These are phyloP conservation scores for Cyphellophora attinorum DNA, from an alignment of 2,329 filamentous ascomycete genomes.

Conservation along the genomic window DNA sequence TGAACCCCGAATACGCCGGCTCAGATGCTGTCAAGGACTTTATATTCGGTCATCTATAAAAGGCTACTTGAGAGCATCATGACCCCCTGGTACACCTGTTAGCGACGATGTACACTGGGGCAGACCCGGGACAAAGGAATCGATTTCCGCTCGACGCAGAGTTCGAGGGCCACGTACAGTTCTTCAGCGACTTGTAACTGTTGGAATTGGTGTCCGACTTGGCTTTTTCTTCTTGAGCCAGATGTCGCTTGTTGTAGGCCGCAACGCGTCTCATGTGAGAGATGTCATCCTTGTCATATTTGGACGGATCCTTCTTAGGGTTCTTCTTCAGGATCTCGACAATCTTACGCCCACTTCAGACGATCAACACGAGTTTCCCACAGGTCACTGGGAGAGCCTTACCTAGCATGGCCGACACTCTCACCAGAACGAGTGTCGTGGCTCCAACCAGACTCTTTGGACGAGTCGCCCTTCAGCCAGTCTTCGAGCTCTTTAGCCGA, in stretches of 20 bases:
- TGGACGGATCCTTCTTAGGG: constrained; percentile 44
- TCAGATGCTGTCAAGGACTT: constrained; percentile 90
- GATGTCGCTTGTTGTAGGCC: constrained; percentile 56
- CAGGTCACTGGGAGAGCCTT: too few relatives aligned
- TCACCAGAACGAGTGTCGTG: constrained; percentile 51
- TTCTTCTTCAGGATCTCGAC: constrained; percentile 55
- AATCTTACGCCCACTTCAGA: constrained; percentile 49
- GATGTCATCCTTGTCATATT: constrained; percentile 49
- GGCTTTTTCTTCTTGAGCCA: constrained; percentile 53
- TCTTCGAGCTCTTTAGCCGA: too few relatives aligned
- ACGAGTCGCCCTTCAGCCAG: constrained; percentile 49
- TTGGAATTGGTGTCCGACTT: constrained; percentile 48
- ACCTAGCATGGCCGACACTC: constrained; percentile 53
- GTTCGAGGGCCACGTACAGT: constrained; percentile 52
- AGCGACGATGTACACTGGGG: too few relatives aligned
- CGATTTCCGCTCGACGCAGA: too few relatives aligned
- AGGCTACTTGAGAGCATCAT: too few relatives aligned
- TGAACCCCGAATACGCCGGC: constrained; percentile 88
- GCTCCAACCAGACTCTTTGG: constrained; percentile 48
- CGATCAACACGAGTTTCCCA: too few relatives aligned
- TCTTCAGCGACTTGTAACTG: constrained; percentile 52
- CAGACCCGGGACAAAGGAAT: too few relatives aligned
- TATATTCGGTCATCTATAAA: constrained; percentile 47
- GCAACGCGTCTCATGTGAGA: constrained; percentile 56
- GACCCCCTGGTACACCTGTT: too few relatives aligned